Evolutionary conservation across 768 basidiomycete genomes (phyloP), one percentile per base, ranked within the genome.

Genomic region (Rhodotorula taiwanensis): DNA sequence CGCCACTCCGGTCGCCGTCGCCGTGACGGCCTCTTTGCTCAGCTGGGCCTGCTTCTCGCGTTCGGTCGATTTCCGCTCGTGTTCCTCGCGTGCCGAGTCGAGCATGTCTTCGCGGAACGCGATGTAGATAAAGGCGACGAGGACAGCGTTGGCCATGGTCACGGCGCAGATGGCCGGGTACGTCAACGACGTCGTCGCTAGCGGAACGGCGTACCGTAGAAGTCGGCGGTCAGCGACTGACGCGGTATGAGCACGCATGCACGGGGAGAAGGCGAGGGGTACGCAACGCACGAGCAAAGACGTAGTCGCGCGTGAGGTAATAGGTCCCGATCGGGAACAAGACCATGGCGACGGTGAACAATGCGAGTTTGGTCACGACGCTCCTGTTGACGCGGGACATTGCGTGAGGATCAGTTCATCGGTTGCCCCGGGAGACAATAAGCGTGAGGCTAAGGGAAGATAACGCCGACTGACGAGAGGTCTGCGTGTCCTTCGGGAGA

Each of bases 261-360:
- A 13, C n/a, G 23, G 36, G 23, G 47, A 30, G 20, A 36, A 44
- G 21, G 8, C 21, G 31, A 42, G 15, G 31, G 27, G 21, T 42
- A 51, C 30, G 21, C 16, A 16, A 45, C 76, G 70, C 31, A 77
- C 77, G 72, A 11, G 71, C 67, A 50, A 72, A 76, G 54, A 75
- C 41, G 47, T 74, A 73, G 15, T 72, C 67, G 20, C 76, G 66
- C 1, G 76, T 58, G 4, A 47, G 42, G 60, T 74, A 78, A 70
- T 78, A 78, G 7, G 76, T 75, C 0, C 71, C 75, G 25, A 78
- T 76, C 9, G 78, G 78, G 4, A 72, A 74, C 44, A 77, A 60
- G 25, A 76, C 76, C 73, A 78, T 76, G 5, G 76, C 71, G 31
- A 77, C 31, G 9, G 78, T 74, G 71, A 78, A 78, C 41, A 74